These are phyloP conservation scores for Agaricales sp. DNA, from an alignment of 1,284 basidiomycete genomes.

Conservation along the genomic window DNA sequence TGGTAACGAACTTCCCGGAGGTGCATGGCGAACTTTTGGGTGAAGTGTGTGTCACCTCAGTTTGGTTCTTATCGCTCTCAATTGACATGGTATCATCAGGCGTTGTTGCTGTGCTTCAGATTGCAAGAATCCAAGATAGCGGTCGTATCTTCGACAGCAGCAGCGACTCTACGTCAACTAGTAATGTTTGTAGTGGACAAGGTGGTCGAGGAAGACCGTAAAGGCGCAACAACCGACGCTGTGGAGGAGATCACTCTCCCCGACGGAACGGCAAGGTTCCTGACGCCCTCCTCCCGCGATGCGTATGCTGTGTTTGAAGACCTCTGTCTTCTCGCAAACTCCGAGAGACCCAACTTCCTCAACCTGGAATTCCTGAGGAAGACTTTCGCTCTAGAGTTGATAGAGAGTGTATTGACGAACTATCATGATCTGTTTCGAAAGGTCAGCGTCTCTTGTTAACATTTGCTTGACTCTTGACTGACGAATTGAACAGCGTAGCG, in stretches of 20 bases:
- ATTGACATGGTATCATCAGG: conserved; percentile 31
- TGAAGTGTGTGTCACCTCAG: conserved; percentile 43
- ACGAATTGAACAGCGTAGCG: conserved; percentile 48
- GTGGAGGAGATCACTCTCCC: conserved; percentile 45
- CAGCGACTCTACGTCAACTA: conserved; percentile 90
- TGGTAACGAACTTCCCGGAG: conserved; percentile 78
- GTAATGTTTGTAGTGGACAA: conserved; percentile 99
- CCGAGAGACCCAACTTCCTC: conserved; percentile 77
- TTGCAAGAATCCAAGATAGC: conserved; percentile 92
- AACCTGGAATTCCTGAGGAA: conserved; percentile 81
- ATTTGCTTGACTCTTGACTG: conserved; percentile 3
- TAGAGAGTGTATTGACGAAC: conserved; percentile 94
- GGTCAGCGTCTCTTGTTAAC: conserved; percentile 27
- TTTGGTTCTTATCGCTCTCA: not conserved
- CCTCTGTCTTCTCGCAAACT: conserved; percentile 78
- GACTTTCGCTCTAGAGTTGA: conserved; percentile 91
- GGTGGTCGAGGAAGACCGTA: conserved; percentile 72
- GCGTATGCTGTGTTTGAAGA: conserved; percentile 87
- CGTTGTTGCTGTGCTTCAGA: conserved; percentile 86
- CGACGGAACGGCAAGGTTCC: conserved; percentile 44
- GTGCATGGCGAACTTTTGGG: conserved; percentile 75
- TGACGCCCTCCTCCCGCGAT: conserved; percentile 79
- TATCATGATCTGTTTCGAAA: conserved; percentile 83
- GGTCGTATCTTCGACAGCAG: conserved; percentile 95
- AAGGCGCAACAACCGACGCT: conserved; percentile 14